Base-by-base conservation (phyloP, 176 grass and related monocot genomes). In the Cymbopogon citratus region DNA sequence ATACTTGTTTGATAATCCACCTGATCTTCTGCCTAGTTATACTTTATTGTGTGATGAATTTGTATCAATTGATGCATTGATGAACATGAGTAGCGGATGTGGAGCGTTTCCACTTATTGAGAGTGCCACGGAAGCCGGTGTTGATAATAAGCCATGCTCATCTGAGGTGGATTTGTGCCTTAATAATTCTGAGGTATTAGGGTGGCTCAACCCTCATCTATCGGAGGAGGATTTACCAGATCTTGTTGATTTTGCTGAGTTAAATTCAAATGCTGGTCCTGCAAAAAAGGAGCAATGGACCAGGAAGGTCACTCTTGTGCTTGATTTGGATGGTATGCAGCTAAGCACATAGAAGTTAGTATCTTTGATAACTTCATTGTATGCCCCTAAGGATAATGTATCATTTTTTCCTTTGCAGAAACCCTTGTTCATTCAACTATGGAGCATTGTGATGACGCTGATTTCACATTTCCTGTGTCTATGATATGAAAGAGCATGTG, bases 291-390 rank as follows among this genome's bases (percentile, higher is more conserved):
- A 88, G 51, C 83, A 79, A 87, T 62, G 25, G 66, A 40, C 54
- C 24, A 77, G 45, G 83, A 95, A 89, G 77, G 73, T 91, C 61
- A 99, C 97, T 74, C 97, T 99, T 87, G 97, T 90, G 9, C 97
- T 99, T 54, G 97, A 99, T 96, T 90, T 99, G 81, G 97, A 99
- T 60, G 97, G 97, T 99, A 91, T 41, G 91, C 66, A 87, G 12
- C 31, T 90, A 67, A 61, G 49, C 40, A 61, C 74, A 13, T 6
- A 34, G 16, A 26, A 73, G 11, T 48, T 15, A 49, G 6, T 71
- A 34, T 74, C 31, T 62, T 69, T 63, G 10, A 51, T 18, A 56
- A 62, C 14, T 36, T 60, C n/a, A 28, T 70, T 83, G 8, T 13
- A 70, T 63, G 12, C 27, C 38, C 21, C 71, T 34, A 40, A 63